Evolutionary conservation across 2,329 filamentous ascomycete genomes (phyloP).

Genomic region (Eurotiales sp.): DNA sequence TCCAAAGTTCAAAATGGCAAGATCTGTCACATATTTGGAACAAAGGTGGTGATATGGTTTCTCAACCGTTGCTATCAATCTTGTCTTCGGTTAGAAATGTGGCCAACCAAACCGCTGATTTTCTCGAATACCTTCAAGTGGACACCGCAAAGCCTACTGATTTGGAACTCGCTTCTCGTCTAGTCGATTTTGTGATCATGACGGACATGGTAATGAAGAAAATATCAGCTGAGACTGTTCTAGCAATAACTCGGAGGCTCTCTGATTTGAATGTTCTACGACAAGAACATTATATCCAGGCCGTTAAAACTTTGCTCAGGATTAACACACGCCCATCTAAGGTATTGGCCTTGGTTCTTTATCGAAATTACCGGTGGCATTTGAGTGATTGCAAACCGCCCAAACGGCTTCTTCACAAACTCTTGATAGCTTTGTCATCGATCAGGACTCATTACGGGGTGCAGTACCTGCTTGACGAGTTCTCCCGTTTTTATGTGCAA

Average conservation of each 20-base stretch:
- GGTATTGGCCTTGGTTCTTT: slow-evolving; percentile 34
- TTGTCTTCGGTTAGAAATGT: slow-evolving; percentile 18
- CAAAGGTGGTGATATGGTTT: background rate
- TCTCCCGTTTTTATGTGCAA: slow-evolving; percentile 28
- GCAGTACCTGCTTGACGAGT: slow-evolving; percentile 41
- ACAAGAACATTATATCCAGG: slow-evolving; percentile 24
- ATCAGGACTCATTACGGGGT: slow-evolving; percentile 35
- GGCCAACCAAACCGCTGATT: slow-evolving; percentile 19
- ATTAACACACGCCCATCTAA: slow-evolving; percentile 26
- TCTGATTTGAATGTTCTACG: slow-evolving; percentile 22
- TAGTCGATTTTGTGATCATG: slow-evolving; percentile 21
- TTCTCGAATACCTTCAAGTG: slow-evolving; percentile 19
- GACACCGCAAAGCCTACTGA: background rate
- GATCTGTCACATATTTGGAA: slow-evolving; percentile 29
- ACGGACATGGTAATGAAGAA: slow-evolving; percentile 23
- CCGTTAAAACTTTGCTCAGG: slow-evolving; percentile 28
- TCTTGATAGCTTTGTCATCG: slow-evolving; percentile 24
- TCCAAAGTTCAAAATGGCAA: slow-evolving; percentile 32
- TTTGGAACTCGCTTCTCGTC: slow-evolving; percentile 6
- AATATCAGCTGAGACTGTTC: slow-evolving; percentile 28
- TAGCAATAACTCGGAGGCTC: slow-evolving; percentile 27
- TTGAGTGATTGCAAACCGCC: slow-evolving; percentile 23
- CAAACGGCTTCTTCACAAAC: slow-evolving; percentile 19
- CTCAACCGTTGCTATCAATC: slow-evolving; percentile 15
- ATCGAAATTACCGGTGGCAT: slow-evolving; percentile 38